A percentile compares a stretch with the other conserved stretches of the same genome.
Evolutionary conservation across 2,329 filamentous ascomycete species (phyloP).

Genomic region (Neophaeococcomyces mojaviensis): DNA sequence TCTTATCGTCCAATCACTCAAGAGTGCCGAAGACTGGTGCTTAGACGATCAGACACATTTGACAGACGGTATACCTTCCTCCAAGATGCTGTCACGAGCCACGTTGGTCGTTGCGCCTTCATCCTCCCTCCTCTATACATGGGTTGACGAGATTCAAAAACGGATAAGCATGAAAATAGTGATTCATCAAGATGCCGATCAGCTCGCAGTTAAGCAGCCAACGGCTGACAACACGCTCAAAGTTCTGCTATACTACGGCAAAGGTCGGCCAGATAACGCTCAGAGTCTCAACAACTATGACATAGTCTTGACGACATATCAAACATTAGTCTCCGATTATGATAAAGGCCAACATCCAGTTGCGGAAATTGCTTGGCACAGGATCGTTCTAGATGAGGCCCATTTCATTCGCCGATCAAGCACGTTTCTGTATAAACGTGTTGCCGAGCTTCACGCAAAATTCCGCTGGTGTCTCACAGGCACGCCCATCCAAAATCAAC

Average conservation of each 20-base stretch:
- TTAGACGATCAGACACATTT: conserved; percentile 11
- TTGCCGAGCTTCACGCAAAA: conserved; percentile 34
- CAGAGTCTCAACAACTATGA: conserved; percentile 29
- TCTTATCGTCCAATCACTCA: conserved; percentile 38
- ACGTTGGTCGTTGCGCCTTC: conserved; percentile 43
- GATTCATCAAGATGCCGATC: too few relatives aligned
- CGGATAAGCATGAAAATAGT: conserved; percentile 24
- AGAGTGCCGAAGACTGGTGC: conserved; percentile 32
- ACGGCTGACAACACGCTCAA: conserved; percentile 19
- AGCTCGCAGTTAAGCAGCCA: too few relatives aligned
- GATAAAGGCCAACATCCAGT: conserved; percentile 22
- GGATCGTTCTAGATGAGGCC: conserved; percentile 43
- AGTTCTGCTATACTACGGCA: conserved; percentile 34
- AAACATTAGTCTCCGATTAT: conserved; percentile 36
- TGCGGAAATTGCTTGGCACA: conserved; percentile 35
- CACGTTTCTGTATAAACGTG: conserved; percentile 39
- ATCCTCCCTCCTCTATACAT: conserved; percentile 35
- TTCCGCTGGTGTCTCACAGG: conserved; percentile 49
- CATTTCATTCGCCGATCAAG: conserved; percentile 45
- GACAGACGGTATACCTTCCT: conserved; percentile 12
- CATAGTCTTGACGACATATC: conserved; percentile 44
- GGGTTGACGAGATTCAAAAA: conserved; percentile 33
- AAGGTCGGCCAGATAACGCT: conserved; percentile 22
- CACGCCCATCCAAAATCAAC: conserved; percentile 48
- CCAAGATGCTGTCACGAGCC: conserved; percentile 26